Conservation (phyloP, 2,329 filamentous ascomycete genomes). For the Xylariaceae sp. region DNA sequence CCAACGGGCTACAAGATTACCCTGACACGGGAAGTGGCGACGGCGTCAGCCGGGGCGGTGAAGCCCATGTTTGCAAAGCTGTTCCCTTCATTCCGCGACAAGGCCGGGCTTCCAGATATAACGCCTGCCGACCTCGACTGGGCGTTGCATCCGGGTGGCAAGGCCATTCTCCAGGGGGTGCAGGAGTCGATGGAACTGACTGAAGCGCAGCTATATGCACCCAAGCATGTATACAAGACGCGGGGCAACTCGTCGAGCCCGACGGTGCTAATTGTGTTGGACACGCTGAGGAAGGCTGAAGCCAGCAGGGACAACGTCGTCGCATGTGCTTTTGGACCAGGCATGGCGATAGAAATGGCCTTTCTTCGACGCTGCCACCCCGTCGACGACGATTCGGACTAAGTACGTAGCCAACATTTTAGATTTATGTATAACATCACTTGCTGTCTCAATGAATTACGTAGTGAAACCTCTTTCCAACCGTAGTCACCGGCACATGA, state of each 20-base stretch:
- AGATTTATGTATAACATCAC: too few species aligned
- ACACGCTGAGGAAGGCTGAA: slow-evolving; percentile 12
- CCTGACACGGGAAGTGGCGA: slow-evolving; percentile 5
- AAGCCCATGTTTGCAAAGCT: neutral
- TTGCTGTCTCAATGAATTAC: too few species aligned
- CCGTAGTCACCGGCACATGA: too few species aligned
- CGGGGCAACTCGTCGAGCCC: slow-evolving; percentile 16
- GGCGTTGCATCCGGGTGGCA: slow-evolving; percentile 17
- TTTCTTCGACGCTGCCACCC: too few species aligned
- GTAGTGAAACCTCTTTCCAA: too few species aligned
- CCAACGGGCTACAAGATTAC: slow-evolving; percentile 8
- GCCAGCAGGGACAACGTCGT: slow-evolving; percentile 13
- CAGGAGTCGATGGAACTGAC: slow-evolving; percentile 11
- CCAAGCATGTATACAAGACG: slow-evolving; percentile 12
- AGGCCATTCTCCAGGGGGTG: slow-evolving; percentile 14
- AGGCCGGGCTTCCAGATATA: neutral
- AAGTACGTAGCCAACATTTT: too few species aligned
- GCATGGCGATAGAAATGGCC: slow-evolving; percentile 17
- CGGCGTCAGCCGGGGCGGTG: slow-evolving; percentile 9
- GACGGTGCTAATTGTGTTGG: slow-evolving; percentile 15
- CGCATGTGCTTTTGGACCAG: slow-evolving; percentile 14
- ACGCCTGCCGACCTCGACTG: slow-evolving; percentile 10
- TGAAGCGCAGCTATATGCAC: slow-evolving; percentile 12
- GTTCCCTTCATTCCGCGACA: slow-evolving; percentile 13
- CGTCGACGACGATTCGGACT: too few species aligned